Percentiles rank a stretch among this genome's conserved stretches.
Conservation (phyloP, 257 asterid species). For the Solanum etuberosum region DNA sequence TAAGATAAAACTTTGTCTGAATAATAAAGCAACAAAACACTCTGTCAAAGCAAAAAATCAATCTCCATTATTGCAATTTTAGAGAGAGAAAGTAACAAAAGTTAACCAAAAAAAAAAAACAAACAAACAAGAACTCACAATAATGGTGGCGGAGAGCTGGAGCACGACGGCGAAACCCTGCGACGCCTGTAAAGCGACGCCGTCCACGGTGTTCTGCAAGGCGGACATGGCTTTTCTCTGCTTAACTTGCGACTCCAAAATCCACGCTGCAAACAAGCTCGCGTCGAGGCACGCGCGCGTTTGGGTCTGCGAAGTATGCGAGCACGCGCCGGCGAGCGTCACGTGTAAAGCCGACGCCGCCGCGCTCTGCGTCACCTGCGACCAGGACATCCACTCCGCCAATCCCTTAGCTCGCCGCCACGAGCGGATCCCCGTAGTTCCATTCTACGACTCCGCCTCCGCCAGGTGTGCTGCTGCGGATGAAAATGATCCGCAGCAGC, state of each 20-base stretch:
- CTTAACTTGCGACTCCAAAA: conserved; percentile 46
- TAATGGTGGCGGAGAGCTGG: conserved; percentile 54
- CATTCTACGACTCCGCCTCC: conserved; percentile 52
- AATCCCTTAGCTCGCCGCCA: conserved; percentile 81
- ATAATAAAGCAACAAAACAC: neutral
- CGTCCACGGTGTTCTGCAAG: conserved; percentile 58
- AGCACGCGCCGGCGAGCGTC: conserved; percentile 72
- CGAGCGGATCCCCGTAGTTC: conserved; percentile 64
- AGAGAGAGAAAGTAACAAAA: neutral
- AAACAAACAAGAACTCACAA: too few species aligned
- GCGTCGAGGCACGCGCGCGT: conserved; percentile 78
- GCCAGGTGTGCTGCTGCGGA: neutral
- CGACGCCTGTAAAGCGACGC: conserved; percentile 54
- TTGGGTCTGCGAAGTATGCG: conserved; percentile 81
- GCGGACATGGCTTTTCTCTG: conserved; percentile 79
- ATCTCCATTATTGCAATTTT: conserved; percentile 2
- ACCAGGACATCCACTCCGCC: conserved; percentile 85
- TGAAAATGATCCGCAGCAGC: neutral
- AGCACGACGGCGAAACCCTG: conserved; percentile 53
- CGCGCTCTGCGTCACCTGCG: conserved; percentile 65
- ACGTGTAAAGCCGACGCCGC: conserved; percentile 93
- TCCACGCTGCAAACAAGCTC: conserved; percentile 73
- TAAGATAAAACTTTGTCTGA: neutral
- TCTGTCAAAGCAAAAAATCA: neutral
- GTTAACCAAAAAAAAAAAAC: too few species aligned